Base-by-base conservation (phyloP, 257 asterid genomes). In the Gardenia jasminoides region DNA sequence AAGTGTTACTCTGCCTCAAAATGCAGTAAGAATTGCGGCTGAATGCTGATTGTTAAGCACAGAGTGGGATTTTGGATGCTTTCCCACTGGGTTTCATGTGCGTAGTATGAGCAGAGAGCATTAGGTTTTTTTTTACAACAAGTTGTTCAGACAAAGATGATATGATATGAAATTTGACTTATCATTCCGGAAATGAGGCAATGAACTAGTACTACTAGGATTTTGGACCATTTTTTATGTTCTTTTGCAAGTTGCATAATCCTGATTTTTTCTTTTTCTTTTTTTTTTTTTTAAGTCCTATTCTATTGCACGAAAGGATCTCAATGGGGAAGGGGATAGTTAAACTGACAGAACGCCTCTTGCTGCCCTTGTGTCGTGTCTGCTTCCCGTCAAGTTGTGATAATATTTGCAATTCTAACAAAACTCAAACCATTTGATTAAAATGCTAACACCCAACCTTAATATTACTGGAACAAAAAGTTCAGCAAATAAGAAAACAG, bases 1-100 rank as follows among this genome's bases (percentile, higher is more conserved):
- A 36, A 36, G 39, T 36, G 83, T 74, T 44, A 74, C 70, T 81
- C 47, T 41, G 56, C 64, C 68, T 65, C 62, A 66, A 66, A 39
- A 80, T 69, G 81, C 62, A 75, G 76, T 81, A 36, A 2, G 15
- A 47, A 81, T 74, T 80, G 84, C 89, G 88, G 88, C 89, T 72
- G 85, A 66, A 39, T 26, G 41, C 41, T 36, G 41, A 36, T 36
- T 36, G 41, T 2, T 36, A 11, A 59, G 24, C 66, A 24, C 15
- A 59, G 2, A 24, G 9, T 10, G 66, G 26, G 26, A 24, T 24
- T 52, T 15, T 59, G 72, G 61, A 76, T 24, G 39, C 66, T 12
- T 50, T 65, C 61, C 1, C 24, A n/a, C n/a, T 54, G 61, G 61
- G 22, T 10, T 70, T 43, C 84, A 81, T 76, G 78, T 56, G n/a